A percentile compares a stretch with the other conserved stretches of the same genome.
Conservation (phyloP, 352 stramenopile genomes). For the Phytophthora meadii region DNA sequence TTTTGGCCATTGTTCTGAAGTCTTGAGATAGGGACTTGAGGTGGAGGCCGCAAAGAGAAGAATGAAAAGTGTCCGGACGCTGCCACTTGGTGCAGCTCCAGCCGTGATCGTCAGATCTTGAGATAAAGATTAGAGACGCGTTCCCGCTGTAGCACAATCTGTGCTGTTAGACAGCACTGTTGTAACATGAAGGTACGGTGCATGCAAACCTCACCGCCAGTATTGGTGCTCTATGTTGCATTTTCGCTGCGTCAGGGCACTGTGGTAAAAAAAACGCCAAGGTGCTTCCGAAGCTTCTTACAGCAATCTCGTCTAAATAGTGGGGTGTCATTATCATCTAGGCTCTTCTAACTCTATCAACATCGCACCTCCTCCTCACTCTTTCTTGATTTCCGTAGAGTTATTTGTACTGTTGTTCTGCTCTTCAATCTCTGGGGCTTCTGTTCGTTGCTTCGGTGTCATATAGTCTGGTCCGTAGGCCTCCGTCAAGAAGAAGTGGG, state of each 20-base stretch:
- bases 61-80: constrained; percentile 4
- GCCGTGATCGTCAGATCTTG: not conserved
- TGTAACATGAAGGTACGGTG: no score
- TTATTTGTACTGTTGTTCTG: constrained; percentile 7
- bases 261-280: no score
- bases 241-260: no score
- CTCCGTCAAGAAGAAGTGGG: constrained; percentile 38
- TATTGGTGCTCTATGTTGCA: no score
- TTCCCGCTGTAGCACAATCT: no score
- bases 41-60: not conserved
- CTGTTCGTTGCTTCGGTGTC: constrained; percentile 26
- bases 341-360: not conserved
- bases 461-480: constrained; percentile 53
- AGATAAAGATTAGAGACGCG: not conserved
- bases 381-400: constrained; percentile 7
- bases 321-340: no score
- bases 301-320: no score
- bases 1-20: not conserved
- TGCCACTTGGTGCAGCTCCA: not conserved
- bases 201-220: no score
- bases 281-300: no score
- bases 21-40: not conserved
- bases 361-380: constrained; percentile 1
- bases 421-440: not conserved
- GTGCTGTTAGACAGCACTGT: no score